phyloP scores from a whole-genome alignment of 1,139 yeast genomes.

The Blastobotrys indianensis region DNA sequence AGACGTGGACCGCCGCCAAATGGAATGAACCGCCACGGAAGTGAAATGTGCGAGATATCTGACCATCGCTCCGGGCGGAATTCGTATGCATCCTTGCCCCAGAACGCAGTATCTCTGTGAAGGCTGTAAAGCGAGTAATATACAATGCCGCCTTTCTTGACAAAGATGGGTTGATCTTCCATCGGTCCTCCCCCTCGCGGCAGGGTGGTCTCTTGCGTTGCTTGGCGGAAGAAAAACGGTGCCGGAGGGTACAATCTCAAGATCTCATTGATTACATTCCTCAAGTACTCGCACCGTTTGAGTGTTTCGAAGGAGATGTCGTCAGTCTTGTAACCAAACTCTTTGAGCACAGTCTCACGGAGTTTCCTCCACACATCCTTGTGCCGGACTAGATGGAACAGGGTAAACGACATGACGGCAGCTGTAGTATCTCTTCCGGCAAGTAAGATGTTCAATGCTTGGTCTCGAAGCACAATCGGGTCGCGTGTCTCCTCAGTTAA shows the following conservation, averaged over 20 bases:
- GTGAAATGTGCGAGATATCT: slow-evolving; percentile 19
- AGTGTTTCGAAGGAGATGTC: slow-evolving; percentile 43
- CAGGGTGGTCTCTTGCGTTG: slow-evolving; percentile 33
- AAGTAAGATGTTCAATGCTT: slow-evolving; percentile 44
- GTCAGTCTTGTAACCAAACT: slow-evolving; percentile 25
- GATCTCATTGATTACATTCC: slow-evolving; percentile 45
- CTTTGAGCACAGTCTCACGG: slow-evolving; percentile 23
- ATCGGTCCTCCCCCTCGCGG: slow-evolving; percentile 39
- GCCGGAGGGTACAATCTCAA: slow-evolving; percentile 53
- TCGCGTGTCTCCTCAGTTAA: slow-evolving; percentile 45
- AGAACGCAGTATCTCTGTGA: slow-evolving; percentile 41
- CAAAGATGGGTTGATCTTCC: slow-evolving; percentile 39
- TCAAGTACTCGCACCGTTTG: slow-evolving; percentile 46
- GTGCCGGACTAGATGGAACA: slow-evolving; percentile 44
- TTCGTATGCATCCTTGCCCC: slow-evolving; percentile 45
- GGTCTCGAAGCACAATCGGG: slow-evolving; percentile 44
- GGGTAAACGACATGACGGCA: slow-evolving; percentile 41
- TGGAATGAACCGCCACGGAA: slow-evolving; percentile 32
- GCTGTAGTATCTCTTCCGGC: slow-evolving; percentile 55
- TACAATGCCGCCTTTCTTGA: slow-evolving; percentile 45
- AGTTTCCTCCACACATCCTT: slow-evolving; percentile 34
- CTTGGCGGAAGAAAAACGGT: slow-evolving; percentile 47
- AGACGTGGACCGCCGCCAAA: slow-evolving; percentile 58
- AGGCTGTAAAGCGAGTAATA: slow-evolving; percentile 41
- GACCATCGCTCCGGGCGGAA: slow-evolving; percentile 52